Evolutionary conservation across 345 rosid genomes (phyloP).

Genomic region (Eucalyptus shirleyi): DNA sequence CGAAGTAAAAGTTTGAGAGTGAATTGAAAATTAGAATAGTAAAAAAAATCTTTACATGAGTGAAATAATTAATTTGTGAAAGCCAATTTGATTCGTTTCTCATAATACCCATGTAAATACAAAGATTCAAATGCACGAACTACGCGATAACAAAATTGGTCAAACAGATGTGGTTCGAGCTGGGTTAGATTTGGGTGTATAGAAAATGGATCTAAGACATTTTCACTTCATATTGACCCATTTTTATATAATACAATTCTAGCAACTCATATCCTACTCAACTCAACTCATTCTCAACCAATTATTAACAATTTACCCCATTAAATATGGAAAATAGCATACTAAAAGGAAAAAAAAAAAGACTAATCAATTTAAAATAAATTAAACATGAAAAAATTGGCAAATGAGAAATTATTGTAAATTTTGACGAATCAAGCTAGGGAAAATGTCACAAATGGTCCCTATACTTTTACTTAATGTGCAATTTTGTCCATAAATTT

Average conservation of each 20-base stretch:
- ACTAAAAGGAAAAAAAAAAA: background rate
- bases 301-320: background rate
- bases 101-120: background rate
- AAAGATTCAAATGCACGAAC: background rate
- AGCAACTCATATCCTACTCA: background rate
- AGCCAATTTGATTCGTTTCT: background rate
- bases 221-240: background rate
- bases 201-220: background rate
- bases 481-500: too few relatives aligned
- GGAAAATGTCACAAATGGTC: too few relatives aligned
- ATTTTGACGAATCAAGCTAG: background rate
- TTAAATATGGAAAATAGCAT: background rate
- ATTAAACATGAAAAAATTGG: background rate
- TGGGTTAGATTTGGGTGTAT: background rate
- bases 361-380: background rate
- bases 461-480: too few relatives aligned
- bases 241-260: background rate
- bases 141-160: background rate
- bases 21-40: too few relatives aligned
- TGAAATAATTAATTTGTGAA: background rate
- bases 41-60: too few relatives aligned
- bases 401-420: background rate
- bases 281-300: background rate
- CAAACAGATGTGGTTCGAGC: background rate
- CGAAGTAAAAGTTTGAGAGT: too few relatives aligned